Evolutionary conservation across 139 green algal species (phyloP), one percentile per base, ranked within the genome.

Genomic region (Tetradesmus lagerheimii): DNA sequence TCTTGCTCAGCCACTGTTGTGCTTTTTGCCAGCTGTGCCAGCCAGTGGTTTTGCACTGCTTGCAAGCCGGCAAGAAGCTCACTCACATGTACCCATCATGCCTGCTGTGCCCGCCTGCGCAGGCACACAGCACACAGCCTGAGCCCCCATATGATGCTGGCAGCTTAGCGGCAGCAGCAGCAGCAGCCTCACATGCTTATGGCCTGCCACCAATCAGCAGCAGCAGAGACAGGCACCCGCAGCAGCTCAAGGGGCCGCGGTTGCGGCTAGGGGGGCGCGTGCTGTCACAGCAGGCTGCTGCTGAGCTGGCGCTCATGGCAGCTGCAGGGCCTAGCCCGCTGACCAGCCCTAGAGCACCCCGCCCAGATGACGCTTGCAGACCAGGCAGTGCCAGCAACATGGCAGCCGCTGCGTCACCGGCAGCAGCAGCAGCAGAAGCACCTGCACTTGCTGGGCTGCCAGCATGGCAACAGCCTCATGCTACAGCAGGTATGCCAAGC

Each of bases 381-480:
- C 34, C 43, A 8, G 4, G 75, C 75, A 29, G 75, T 18, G 25
- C 16, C 18, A 39, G 35, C 34, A 81, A 15, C 75, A 39, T 2
- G 23, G 16, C 5, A 6, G 18, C n/a, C 4, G 75, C 75, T 38
- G 35, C 75, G 29, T 11, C 67, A 81, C 15, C 71, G 39, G 31
- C 71, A 80, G 71, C 71, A 39, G 31, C n/a, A 35, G 35, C 75
- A 45, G 75, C 75, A 45, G 75, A n/a, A 39, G 75, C n/a, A 81
- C 35, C 31, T 47, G n/a, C 35, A 47, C 20, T n/a, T 35, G n/a
- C 35, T 8, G 27, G 34, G 43, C 4, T 47, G 12, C n/a, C 75
- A 45, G n/a, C 29, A 39, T 47, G 75, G 34, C 57, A n/a, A 23
- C 57, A n/a, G 31, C 23, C 25, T n/a, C 23, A 31, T 16, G 0